These are phyloP conservation scores for Trichoderma atroviride DNA, from an alignment of 2,329 filamentous ascomycete genomes.

Conservation along the genomic window DNA sequence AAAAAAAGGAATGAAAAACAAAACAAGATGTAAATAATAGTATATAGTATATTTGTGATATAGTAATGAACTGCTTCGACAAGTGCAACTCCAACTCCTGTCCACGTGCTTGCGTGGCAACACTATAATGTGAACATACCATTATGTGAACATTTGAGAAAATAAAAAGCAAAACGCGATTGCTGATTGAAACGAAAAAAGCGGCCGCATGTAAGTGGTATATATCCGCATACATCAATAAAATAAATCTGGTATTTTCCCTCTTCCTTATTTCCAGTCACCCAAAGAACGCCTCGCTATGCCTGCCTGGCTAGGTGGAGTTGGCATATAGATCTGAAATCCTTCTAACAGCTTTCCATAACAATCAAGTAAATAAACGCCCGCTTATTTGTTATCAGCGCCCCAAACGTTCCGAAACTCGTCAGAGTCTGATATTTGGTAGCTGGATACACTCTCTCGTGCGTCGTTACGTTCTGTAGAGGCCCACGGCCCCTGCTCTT, in stretches of 20 bases:
- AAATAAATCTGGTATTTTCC: conserved; percentile 14
- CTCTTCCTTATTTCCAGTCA: conserved; percentile 15
- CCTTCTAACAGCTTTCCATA: conserved; percentile 1
- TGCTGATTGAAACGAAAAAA: neutral
- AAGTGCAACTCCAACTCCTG: neutral
- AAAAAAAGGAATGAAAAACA: neutral
- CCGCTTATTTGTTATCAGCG: conserved; percentile 1
- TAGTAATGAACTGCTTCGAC: neutral
- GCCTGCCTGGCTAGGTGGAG: conserved; percentile 18
- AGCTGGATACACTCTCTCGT: conserved; percentile 30
- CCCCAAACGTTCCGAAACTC: conserved; percentile 54
- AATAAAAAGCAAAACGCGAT: neutral
- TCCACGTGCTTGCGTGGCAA: neutral
- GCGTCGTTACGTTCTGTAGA: conserved; percentile 24
- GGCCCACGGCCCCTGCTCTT: conserved; percentile 29
- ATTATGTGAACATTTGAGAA: neutral
- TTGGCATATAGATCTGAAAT: conserved; percentile 19
- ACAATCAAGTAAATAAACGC: neutral
- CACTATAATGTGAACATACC: neutral
- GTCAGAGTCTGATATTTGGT: conserved; percentile 43
- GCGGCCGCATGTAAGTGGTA: conserved; percentile 9
- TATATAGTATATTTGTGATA: conserved; percentile 3
- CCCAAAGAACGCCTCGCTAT: conserved; percentile 37
- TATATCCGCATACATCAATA: conserved; percentile 20
- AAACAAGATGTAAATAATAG: neutral